These are phyloP conservation scores for Termitomyces sp. DNA, from an alignment of 768 basidiomycete species.

Conservation along the genomic window DNA sequence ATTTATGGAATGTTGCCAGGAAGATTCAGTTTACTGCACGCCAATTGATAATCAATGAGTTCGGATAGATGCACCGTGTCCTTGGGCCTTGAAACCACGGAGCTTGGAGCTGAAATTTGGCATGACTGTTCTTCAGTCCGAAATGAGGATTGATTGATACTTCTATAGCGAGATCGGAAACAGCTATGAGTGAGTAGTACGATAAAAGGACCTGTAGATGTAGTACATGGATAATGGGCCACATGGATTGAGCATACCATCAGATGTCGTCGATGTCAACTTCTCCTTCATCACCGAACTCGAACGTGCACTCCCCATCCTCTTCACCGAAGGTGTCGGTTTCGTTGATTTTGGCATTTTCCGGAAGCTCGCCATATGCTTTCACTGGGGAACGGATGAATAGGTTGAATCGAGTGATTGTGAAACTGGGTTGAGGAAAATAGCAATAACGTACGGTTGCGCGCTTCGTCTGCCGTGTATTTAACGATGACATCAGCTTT, in stretches of 20 bases:
- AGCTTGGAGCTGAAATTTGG: neutral
- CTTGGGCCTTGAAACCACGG: no score
- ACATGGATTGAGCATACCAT: conserved; percentile 14
- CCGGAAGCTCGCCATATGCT: conserved; percentile 96
- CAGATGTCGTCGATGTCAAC: conserved; percentile 90
- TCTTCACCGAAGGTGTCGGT: conserved; percentile 91
- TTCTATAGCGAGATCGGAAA: conserved; percentile 11
- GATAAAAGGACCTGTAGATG: conserved; percentile 6
- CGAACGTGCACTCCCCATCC: conserved; percentile 84
- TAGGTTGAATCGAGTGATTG: conserved; percentile 1
- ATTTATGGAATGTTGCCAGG: neutral
- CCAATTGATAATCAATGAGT: neutral
- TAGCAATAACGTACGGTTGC: conserved; percentile 49
- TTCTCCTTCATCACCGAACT: conserved; percentile 86
- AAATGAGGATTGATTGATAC: conserved; percentile 1
- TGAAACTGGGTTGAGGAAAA: neutral
- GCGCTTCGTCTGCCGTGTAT: conserved; percentile 94
- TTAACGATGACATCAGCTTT: conserved; percentile 99
- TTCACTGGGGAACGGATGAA: conserved; percentile 52
- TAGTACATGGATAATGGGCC: conserved; percentile 4
- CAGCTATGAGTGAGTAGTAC: conserved; percentile 7
- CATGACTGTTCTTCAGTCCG: neutral
- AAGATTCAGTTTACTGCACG: neutral
- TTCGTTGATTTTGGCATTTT: conserved; percentile 96
- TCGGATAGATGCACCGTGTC: neutral